Conservation (phyloP, 495 filamentous ascomycete genomes). For the Penicillium egyptiacum region DNA sequence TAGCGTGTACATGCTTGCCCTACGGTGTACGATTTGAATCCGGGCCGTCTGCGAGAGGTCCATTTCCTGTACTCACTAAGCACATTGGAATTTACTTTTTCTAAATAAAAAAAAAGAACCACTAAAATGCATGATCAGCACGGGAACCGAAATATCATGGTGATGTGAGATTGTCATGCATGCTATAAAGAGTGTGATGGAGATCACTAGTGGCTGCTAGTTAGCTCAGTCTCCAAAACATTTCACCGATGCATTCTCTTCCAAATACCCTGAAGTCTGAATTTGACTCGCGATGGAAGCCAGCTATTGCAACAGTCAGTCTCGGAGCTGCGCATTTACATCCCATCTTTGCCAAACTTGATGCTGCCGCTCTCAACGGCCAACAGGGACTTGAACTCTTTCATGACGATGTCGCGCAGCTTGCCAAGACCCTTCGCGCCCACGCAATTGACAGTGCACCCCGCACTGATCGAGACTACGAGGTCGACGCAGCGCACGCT, state of each 20-base stretch:
- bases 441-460: conserved; percentile 3
- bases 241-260: conserved; percentile 21
- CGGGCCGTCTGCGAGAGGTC: not conserved
- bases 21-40: conserved; percentile 3
- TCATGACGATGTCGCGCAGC: conserved; percentile 29
- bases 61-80: not conserved
- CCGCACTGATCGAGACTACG: conserved; percentile 25
- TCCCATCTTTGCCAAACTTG: conserved; percentile 23
- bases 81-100: not conserved
- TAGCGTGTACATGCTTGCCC: conserved; percentile 5
- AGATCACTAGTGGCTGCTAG: not conserved
- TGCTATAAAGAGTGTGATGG: conserved; percentile 6
- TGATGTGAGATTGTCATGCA: conserved; percentile 7
- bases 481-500: conserved; percentile 52
- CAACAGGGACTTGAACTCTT: conserved; percentile 30
- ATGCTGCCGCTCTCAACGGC: conserved; percentile 24
- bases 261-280: conserved; percentile 20
- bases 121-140: conserved; percentile 17
- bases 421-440: conserved; percentile 21
- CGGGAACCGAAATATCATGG: conserved; percentile 8
- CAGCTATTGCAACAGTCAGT: conserved; percentile 31
- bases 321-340: conserved; percentile 26
- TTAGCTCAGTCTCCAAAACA: not conserved
- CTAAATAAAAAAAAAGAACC: conserved; percentile 7
- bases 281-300: conserved; percentile 20